Percentiles rank a stretch among this genome's conserved stretches.
Evolutionary conservation across 202 grass and related monocot genomes (phyloP).

Genomic region (Hordeum pubiflorum): DNA sequence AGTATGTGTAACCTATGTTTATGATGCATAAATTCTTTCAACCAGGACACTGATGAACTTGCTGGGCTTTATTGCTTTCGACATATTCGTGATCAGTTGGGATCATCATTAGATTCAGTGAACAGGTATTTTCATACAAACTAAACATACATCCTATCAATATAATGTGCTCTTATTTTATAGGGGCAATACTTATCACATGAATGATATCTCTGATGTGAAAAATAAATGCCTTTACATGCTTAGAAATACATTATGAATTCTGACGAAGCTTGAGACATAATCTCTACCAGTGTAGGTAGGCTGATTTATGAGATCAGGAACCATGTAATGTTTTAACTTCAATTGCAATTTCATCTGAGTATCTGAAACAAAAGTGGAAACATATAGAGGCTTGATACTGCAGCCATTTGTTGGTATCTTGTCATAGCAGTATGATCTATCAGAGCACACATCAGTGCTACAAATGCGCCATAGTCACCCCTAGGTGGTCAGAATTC

Average conservation of each 20-base stretch:
- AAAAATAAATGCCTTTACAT: slow-evolving; percentile 2
- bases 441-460: too few relatives aligned
- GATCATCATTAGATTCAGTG: slow-evolving; percentile 75
- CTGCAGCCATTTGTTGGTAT: background rate
- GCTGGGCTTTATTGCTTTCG: slow-evolving; percentile 96
- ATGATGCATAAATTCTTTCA: background rate
- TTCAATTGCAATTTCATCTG: background rate
- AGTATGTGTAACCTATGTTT: background rate
- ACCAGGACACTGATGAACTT: slow-evolving; percentile 95
- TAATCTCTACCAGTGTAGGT: background rate
- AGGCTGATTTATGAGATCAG: background rate
- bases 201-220: background rate
- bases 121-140: slow-evolving; percentile 54
- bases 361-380: background rate
- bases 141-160: slow-evolving; percentile 5
- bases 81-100: slow-evolving; percentile 84
- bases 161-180: background rate
- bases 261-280: background rate
- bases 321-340: background rate
- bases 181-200: slow-evolving; percentile 4
- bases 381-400: background rate
- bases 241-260: background rate
- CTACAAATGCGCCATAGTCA: too few relatives aligned
- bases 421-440: background rate
- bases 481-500: too few relatives aligned